Conservation (phyloP, 1,139 yeast genomes). For the Suhomyces kunorum region DNA sequence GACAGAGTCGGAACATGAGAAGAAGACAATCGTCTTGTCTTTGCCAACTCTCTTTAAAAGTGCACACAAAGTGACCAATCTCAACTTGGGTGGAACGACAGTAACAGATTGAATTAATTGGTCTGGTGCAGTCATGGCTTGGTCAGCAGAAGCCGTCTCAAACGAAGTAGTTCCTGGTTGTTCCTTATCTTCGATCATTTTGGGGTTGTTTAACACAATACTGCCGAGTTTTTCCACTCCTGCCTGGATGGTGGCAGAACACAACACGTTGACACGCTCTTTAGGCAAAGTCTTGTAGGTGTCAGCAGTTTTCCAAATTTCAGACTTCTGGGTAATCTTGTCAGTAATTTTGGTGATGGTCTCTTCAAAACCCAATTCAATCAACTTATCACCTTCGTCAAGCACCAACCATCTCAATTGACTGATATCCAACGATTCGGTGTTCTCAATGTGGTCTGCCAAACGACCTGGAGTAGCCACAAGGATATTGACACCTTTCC, state of each 20-base stretch:
- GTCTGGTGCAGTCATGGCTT: constrained; percentile 68
- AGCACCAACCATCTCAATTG: constrained; percentile 80
- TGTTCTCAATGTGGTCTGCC: constrained; percentile 90
- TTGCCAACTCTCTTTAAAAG: constrained; percentile 50
- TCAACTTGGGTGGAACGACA: constrained; percentile 86
- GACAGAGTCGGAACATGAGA: constrained; percentile 93
- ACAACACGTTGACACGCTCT: constrained; percentile 72
- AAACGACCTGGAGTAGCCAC: constrained; percentile 93
- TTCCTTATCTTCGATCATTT: constrained; percentile 49
- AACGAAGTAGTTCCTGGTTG: constrained; percentile 40
- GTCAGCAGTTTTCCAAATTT: constrained; percentile 39
- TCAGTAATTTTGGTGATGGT: constrained; percentile 76
- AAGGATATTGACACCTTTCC: constrained; percentile 85
- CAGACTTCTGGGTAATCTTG: constrained; percentile 49
- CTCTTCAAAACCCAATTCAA: constrained; percentile 95
- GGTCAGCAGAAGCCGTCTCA: constrained; percentile 35
- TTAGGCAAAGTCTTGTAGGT: constrained; percentile 62
- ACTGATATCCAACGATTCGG: constrained; percentile 65
- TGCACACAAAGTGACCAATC: constrained; percentile 80
- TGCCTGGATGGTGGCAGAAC: constrained; percentile 92
- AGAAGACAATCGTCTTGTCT: constrained; percentile 73
- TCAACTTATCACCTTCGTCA: constrained; percentile 94
- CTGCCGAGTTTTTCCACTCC: constrained; percentile 81
- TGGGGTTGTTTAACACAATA: constrained; percentile 68
- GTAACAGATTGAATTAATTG: constrained; percentile 78